Evolutionary conservation across 495 filamentous ascomycete genomes (phyloP).

Genomic region (Bacidia gigantensis): DNA sequence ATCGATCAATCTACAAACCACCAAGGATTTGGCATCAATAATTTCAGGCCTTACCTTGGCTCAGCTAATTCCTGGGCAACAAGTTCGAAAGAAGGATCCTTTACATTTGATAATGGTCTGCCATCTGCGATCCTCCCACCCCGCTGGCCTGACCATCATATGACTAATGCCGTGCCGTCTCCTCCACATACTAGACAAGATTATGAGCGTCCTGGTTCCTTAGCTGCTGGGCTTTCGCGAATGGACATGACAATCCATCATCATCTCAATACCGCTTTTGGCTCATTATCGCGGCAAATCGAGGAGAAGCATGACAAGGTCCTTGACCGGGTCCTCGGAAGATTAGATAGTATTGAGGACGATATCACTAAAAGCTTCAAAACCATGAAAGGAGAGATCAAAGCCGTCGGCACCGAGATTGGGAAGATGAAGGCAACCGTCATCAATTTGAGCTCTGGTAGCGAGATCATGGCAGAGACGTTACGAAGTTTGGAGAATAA

Average conservation of each 20-base stretch:
- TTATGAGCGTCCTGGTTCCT: conserved; percentile 11
- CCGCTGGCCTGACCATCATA: conserved; percentile 11
- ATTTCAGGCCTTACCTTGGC: neutral
- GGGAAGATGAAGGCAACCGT: conserved; percentile 1
- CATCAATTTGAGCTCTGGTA: neutral
- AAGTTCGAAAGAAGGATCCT: conserved; percentile 8
- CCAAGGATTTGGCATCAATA: neutral
- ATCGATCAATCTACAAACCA: neutral
- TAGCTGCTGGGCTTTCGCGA: conserved; percentile 11
- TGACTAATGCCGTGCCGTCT: conserved; percentile 17
- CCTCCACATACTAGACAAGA: conserved; percentile 16
- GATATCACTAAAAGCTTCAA: conserved; percentile 10
- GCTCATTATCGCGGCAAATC: conserved; percentile 12
- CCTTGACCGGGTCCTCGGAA: conserved; percentile 14
- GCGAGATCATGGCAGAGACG: conserved; percentile 2
- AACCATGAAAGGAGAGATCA: conserved; percentile 10
- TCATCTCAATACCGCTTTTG: conserved; percentile 16
- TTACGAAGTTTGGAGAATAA: conserved; percentile 8
- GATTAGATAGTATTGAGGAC: conserved; percentile 14
- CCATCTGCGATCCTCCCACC: conserved; percentile 11
- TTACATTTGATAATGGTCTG: conserved; percentile 8
- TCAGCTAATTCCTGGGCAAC: conserved; percentile 16
- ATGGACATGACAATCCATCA: conserved; percentile 19
- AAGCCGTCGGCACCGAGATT: conserved; percentile 10
- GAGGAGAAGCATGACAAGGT: conserved; percentile 16